Base-by-base conservation (phyloP, 306 rosid genomes). In the Pyrus betulifolia region DNA sequence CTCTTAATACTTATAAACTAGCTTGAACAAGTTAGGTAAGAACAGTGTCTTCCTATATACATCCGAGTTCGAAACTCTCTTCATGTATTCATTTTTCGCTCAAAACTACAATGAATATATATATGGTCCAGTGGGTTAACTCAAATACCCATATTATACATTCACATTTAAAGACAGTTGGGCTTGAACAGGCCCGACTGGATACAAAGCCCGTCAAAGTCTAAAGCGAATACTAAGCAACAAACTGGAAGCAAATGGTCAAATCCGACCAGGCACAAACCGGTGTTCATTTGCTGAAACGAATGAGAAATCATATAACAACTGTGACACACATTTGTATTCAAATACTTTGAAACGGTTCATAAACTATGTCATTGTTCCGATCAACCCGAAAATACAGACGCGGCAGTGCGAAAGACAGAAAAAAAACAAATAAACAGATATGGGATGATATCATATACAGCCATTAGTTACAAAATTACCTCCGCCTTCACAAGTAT, bases 391-490 rank as follows among this genome's bases (percentile, higher is more conserved):
- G 55, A 82, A 86, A 83, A 81, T 80, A 81, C 91, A 85, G n/a
- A 78, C 79, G 71, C 70, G 13, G 71, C 31, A 62, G n/a, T 73
- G 42, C 12, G 4, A 71, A 11, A 25, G 70, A 69, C 59, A 80
- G 77, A 70, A n/a, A 82, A 82, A 79, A 79, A 81, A 78, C 83
- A 86, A 79, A 80, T 77, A 55, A 67, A 79, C 86, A 74, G 85
- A 82, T 86, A 80, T 70, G 87, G 86, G 27, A 22, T 9, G 62
- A 84, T 87, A 93, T 86, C 87, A 88, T 93, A 84, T 93, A 93
- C 97, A 93, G 86, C 82, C 90, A 82, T 81, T 88, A 80, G 90
- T 80, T 86, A 90, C 96, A 86, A 84, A 91, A 86, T 76, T 71
- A 79, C 78, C 84, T 67, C 54, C 61, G 10, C 74, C 80, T 65